These are phyloP conservation scores for Cicer chorassanicum DNA, from an alignment of 306 rosid genomes.

Conservation along the genomic window DNA sequence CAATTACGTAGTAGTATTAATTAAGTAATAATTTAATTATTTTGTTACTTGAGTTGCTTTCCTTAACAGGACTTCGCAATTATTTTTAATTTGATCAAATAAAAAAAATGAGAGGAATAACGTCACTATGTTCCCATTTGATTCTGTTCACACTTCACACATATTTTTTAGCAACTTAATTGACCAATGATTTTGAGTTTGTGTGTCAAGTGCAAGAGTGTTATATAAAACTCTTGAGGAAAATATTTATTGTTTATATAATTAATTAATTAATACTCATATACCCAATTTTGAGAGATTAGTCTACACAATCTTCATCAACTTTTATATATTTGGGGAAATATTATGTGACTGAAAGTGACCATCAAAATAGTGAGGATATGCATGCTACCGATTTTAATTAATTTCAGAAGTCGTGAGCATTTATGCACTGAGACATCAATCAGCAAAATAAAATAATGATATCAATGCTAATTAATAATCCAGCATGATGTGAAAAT, in stretches of 20 bases:
- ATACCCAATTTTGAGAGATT: too few relatives aligned
- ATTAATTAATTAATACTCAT: too few relatives aligned
- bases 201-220: too few relatives aligned
- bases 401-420: not conserved
- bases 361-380: slow-evolving; percentile 3
- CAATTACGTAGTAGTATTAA: slow-evolving; percentile 16
- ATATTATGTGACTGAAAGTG: not conserved
- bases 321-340: too few relatives aligned
- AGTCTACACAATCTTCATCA: too few relatives aligned
- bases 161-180: too few relatives aligned
- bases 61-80: slow-evolving; percentile 13
- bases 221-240: too few relatives aligned
- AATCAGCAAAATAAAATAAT: slow-evolving; percentile 4
- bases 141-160: slow-evolving; percentile 51
- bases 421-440: not conserved
- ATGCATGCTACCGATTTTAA: not conserved
- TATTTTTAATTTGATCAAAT: not conserved
- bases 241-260: too few relatives aligned
- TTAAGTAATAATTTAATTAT: not conserved
- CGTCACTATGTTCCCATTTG: slow-evolving; percentile 32
- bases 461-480: not conserved
- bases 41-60: slow-evolving; percentile 12
- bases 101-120: not conserved
- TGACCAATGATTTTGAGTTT: too few relatives aligned
- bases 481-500: slow-evolving; percentile 31